Evolutionary conservation across 345 rosid species (phyloP).

Genomic region (Hibiscus trionum): DNA sequence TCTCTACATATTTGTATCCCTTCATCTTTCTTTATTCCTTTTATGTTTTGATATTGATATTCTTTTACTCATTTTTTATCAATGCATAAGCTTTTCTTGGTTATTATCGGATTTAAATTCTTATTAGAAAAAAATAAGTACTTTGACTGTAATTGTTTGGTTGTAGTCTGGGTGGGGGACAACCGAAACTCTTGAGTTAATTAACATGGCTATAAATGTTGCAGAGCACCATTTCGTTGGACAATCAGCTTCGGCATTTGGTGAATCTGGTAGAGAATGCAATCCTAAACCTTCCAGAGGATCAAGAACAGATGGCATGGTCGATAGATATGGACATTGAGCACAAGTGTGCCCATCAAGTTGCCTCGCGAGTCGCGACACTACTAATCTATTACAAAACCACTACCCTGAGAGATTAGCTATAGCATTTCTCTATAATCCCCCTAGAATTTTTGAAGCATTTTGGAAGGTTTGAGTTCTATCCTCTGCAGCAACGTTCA

Average conservation of each 20-base stretch:
- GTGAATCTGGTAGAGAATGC: conserved; percentile 91
- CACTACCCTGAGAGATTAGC: conserved; percentile 96
- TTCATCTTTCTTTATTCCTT: background rate
- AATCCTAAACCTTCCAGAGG: conserved; percentile 56
- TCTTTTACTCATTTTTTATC: background rate
- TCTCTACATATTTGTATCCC: background rate
- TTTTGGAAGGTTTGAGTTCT: conserved; percentile 81
- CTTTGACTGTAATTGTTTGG: background rate
- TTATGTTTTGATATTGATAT: background rate
- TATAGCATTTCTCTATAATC: conserved; percentile 82
- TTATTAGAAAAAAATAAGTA: too few species aligned
- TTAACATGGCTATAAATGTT: conserved; percentile 3
- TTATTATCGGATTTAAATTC: too few species aligned
- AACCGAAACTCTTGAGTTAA: background rate
- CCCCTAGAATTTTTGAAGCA: conserved; percentile 81
- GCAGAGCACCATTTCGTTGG: conserved; percentile 73
- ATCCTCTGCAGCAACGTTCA: background rate
- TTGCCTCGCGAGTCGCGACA: conserved; percentile 81
- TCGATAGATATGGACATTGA: conserved; percentile 79
- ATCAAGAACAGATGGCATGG: conserved; percentile 78
- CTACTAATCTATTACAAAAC: conserved; percentile 57
- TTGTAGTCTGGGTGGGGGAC: background rate
- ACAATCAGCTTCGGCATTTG: conserved; percentile 66
- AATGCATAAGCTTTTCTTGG: background rate
- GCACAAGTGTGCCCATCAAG: conserved; percentile 62